Percentiles rank a stretch among this genome's conserved stretches.
Conservation (phyloP, 805 yeast species). For the Candida glaebosa region DNA sequence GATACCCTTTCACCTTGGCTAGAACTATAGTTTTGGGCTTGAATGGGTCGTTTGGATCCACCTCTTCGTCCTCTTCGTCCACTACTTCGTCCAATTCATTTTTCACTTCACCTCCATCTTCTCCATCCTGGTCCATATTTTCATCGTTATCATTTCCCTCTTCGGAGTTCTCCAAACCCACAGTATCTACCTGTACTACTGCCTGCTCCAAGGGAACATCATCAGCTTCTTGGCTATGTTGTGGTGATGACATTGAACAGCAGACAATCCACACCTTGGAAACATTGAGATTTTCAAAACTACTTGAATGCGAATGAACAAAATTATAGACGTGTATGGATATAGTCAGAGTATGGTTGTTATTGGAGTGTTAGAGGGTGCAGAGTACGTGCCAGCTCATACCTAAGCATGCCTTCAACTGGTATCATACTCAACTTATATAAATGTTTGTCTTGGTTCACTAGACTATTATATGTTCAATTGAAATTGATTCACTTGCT, state of each 20-base stretch:
- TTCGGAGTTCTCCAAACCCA: neutral
- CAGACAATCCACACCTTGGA: neutral
- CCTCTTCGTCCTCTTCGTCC: slow-evolving; percentile 3
- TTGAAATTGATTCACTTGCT: no score
- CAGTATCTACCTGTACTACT: neutral
- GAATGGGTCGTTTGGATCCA: slow-evolving; percentile 6
- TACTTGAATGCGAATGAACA: neutral
- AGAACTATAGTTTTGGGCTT: slow-evolving; percentile 36
- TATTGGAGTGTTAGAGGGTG: no score
- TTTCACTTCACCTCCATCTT: neutral
- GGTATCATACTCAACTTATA: no score
- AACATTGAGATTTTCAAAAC: neutral
- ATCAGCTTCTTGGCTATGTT: neutral
- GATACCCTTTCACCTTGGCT: slow-evolving; percentile 82
- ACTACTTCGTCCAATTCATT: neutral
- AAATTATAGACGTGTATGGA: neutral
- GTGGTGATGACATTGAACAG: neutral
- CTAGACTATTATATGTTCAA: no score
- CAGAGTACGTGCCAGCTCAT: no score
- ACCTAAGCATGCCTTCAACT: no score
- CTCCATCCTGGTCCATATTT: neutral
- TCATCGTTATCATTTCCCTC: neutral
- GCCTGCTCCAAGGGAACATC: slow-evolving; percentile 1
- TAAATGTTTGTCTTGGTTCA: no score
- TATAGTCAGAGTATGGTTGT: no score